phyloP scores from a whole-genome alignment of 768 basidiomycete species.

The Mycena chlorophos region DNA sequence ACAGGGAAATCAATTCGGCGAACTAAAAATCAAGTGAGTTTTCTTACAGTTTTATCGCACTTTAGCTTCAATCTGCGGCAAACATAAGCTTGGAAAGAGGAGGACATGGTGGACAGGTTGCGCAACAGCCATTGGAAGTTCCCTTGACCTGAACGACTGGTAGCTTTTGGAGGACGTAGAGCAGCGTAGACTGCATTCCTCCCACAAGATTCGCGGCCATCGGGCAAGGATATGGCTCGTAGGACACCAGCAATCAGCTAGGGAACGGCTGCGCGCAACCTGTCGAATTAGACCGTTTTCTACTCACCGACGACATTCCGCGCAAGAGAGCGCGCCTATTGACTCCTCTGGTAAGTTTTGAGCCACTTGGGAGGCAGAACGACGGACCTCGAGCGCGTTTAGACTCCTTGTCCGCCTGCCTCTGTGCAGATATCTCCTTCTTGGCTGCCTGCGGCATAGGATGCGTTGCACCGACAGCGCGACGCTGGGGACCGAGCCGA shows the following conservation, averaged over 20 bases:
- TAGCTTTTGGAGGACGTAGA: too few relatives aligned
- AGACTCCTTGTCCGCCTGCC: slow-evolving; percentile 63
- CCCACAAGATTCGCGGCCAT: too few relatives aligned
- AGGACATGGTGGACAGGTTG: too few relatives aligned
- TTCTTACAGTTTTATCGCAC: slow-evolving; percentile 66
- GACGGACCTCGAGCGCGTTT: slow-evolving; percentile 58
- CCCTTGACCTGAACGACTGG: too few relatives aligned
- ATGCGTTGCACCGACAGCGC: background rate
- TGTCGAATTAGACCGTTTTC: background rate
- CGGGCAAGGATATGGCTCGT: too few relatives aligned
- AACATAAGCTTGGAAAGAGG: background rate
- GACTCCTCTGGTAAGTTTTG: background rate
- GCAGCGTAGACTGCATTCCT: too few relatives aligned
- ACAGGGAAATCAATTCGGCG: too few relatives aligned
- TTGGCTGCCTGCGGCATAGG: slow-evolving; percentile 54
- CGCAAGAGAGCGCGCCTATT: slow-evolving; percentile 55
- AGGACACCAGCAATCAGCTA: background rate
- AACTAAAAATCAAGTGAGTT: slow-evolving; percentile 39
- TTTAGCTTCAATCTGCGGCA: slow-evolving; percentile 59
- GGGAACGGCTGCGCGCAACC: too few relatives aligned
- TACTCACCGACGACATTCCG: slow-evolving; percentile 61
- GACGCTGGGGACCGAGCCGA: background rate
- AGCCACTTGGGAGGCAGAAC: background rate
- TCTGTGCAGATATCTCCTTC: slow-evolving; percentile 46
- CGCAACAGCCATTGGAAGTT: too few relatives aligned